Evolutionary conservation across 306 rosid genomes (phyloP).

Genomic region (Inga oerstediana): DNA sequence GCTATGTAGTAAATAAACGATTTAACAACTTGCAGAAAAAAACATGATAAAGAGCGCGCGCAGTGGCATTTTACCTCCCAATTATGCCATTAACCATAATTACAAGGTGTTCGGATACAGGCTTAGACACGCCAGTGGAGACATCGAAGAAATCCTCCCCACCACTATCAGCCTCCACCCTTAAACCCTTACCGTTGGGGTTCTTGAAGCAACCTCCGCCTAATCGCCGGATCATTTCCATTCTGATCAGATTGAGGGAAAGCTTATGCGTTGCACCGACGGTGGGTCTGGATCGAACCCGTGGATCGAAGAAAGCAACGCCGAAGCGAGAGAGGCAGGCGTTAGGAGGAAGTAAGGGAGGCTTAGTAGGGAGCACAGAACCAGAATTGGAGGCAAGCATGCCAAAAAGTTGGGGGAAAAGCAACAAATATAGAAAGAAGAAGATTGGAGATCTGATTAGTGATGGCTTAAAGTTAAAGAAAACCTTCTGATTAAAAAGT

Average conservation of each 20-base stretch:
- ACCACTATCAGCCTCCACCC: conserved; percentile 44
- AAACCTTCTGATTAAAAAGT: neutral
- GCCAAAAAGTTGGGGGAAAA: conserved; percentile 9
- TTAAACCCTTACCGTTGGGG: conserved; percentile 25
- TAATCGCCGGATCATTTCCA: conserved; percentile 47
- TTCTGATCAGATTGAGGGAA: conserved; percentile 29
- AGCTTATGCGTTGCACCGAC: conserved; percentile 25
- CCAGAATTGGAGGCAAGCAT: conserved; percentile 43
- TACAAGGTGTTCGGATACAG: conserved; percentile 64
- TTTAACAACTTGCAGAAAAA: neutral
- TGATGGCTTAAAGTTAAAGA: conserved; percentile 13
- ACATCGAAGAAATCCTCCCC: conserved; percentile 48
- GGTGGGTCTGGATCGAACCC: conserved; percentile 27
- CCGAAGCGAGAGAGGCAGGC: conserved; percentile 2
- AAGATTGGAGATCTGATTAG: conserved; percentile 6
- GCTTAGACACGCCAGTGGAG: conserved; percentile 8
- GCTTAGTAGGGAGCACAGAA: conserved; percentile 37
- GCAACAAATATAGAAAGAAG: neutral
- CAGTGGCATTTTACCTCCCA: conserved; percentile 56
- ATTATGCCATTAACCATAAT: conserved; percentile 88
- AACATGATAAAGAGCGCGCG: neutral
- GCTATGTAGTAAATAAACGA: neutral
- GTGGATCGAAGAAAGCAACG: conserved; percentile 24
- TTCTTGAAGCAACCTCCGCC: conserved; percentile 43
- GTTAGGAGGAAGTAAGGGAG: neutral